Evolutionary conservation across 179 eudicot species (phyloP), one percentile per base, ranked within the genome.

Genomic region (Beta lomatogona): DNA sequence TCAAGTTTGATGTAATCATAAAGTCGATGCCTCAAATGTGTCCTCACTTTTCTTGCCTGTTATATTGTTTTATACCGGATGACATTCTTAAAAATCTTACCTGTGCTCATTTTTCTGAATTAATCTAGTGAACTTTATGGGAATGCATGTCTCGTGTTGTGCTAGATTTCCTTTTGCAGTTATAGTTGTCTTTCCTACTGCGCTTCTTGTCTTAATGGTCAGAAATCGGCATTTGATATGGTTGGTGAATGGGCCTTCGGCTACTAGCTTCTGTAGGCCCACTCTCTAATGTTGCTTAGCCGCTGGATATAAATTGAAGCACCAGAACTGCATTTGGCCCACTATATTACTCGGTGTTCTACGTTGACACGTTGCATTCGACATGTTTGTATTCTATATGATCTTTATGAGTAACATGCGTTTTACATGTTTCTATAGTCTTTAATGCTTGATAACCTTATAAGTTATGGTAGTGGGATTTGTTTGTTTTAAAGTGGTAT

Each of bases 101-200:
- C 31, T 4, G 13, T 9, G 61, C 9, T 78, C 73, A 66, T 64
- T 28, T 15, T 11, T 3, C 18, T 9, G 31, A 36, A 45, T 6
- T 36, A 76, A 44, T 58, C 16, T 57, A 59, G 67, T 21, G 14
- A 21, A 61, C 22, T 21, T 45, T 41, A 61, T 9, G 70, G 22
- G 25, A 52, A 53, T 73, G 63, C 19, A 73, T 73, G 63, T 73
- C 6, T 73, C 6, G 22, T 55, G 64, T 54, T 67, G 53, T 67
- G 74, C 72, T 19, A 78, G 54, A 18, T 77, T 54, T 68, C 54
- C 52, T 55, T 28, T 78, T 66, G 65, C 74, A 19, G 61, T 13
- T 36, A 36, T 36, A 36, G 41, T 36, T 36, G 2, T 36, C 41
- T 36, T 36, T 36, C 41, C 41, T 36, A 36, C 41, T 36, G 41